These are phyloP conservation scores for Coemansia sp. DNA, from an alignment of 192 early-diverging fungal genomes.

Conservation along the genomic window DNA sequence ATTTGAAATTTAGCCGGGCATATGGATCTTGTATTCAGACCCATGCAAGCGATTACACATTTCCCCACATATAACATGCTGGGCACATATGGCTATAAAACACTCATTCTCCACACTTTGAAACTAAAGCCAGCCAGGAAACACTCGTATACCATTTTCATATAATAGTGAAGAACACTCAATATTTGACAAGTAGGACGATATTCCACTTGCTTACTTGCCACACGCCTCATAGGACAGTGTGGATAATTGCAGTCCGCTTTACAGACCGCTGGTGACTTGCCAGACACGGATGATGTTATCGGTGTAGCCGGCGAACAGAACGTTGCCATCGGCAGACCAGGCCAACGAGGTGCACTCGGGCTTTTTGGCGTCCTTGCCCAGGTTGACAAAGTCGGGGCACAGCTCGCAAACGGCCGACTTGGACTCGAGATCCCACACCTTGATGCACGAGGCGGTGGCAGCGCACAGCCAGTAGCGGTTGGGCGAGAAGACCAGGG, in stretches of 20 bases:
- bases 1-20: neutral
- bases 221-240: neutral
- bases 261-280: conserved; percentile 63
- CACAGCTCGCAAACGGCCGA: conserved; percentile 89
- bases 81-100: neutral
- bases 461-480: conserved; percentile 99
- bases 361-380: conserved; percentile 75
- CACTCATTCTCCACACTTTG: neutral
- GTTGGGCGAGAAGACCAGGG: conserved; percentile 98
- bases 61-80: neutral
- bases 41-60: too few species aligned
- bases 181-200: conserved; percentile 43
- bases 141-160: neutral
- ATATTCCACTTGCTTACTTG: conserved; percentile 52
- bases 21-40: too few species aligned
- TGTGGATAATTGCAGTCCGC: neutral
- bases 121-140: neutral
- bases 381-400: conserved; percentile 67
- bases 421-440: conserved; percentile 99
- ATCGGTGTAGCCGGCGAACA: conserved; percentile 99
- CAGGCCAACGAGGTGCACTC: conserved; percentile 96
- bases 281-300: conserved; percentile 80
- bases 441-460: conserved; percentile 92
- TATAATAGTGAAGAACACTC: conserved; percentile 4
- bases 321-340: conserved; percentile 96